Percentiles rank a stretch among this genome's conserved stretches.
Conservation (phyloP, 495 filamentous ascomycete species). For the Trichocladium uniseriatum region DNA sequence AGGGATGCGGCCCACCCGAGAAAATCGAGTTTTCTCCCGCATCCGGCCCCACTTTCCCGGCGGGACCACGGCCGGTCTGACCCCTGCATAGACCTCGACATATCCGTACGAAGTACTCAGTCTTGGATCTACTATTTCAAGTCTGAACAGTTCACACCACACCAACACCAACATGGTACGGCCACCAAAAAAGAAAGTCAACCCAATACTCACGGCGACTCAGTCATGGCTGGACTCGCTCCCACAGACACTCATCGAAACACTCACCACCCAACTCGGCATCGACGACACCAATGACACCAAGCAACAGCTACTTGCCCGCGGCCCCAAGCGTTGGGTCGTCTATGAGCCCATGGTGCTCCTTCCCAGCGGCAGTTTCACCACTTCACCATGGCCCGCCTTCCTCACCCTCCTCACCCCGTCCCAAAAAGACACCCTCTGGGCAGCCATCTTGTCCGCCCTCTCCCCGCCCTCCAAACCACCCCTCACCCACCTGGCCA, state of each 20-base stretch:
- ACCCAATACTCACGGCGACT: slow-evolving; percentile 25
- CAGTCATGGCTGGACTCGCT: slow-evolving; percentile 21
- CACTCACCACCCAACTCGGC: neutral
- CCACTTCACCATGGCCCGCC: slow-evolving; percentile 35
- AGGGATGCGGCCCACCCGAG: too few species aligned
- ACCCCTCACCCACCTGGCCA: slow-evolving; percentile 55
- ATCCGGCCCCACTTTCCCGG: neutral
- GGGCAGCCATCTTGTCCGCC: slow-evolving; percentile 39
- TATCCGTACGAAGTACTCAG: too few species aligned
- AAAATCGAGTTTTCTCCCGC: neutral
- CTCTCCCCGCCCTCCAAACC: slow-evolving; percentile 37
- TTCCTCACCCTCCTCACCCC: slow-evolving; percentile 25
- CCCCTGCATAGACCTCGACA: too few species aligned
- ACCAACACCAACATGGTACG: neutral
- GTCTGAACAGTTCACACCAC: too few species aligned
- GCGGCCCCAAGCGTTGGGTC: slow-evolving; percentile 55
- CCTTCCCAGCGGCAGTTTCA: slow-evolving; percentile 53
- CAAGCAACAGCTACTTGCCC: slow-evolving; percentile 22
- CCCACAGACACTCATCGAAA: neutral
- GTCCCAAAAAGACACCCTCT: slow-evolving; percentile 26
- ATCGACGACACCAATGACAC: neutral
- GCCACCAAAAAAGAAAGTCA: slow-evolving; percentile 14
- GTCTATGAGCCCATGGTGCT: slow-evolving; percentile 62
- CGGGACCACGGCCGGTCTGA: too few species aligned
- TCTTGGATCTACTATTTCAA: too few species aligned